Evolutionary conservation across 257 asterid species (phyloP).

Genomic region (Solanum etuberosum): DNA sequence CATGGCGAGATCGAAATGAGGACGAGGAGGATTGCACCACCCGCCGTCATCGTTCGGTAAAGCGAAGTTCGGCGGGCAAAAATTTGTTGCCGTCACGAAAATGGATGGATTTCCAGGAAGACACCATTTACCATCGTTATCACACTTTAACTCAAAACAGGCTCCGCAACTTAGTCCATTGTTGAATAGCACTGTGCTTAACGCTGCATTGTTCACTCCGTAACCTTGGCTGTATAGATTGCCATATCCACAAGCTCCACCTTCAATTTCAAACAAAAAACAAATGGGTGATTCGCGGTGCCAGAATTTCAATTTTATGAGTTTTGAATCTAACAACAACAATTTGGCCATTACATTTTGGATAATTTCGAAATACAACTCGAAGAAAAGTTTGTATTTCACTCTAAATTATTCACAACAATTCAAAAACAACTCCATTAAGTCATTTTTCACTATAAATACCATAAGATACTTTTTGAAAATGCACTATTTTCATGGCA

Average conservation of each 20-base stretch:
- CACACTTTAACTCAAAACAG: constrained; percentile 66
- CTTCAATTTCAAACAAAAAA: constrained; percentile 7
- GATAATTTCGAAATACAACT: neutral
- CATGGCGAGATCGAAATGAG: constrained; percentile 78
- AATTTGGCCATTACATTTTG: neutral
- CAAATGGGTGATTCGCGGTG: neutral
- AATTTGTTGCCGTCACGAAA: constrained; percentile 61
- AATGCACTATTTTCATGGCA: neutral
- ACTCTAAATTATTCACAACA: neutral
- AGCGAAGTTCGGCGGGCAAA: constrained; percentile 72
- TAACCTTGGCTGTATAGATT: constrained; percentile 80
- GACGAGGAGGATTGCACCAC: constrained; percentile 83
- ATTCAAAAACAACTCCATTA: neutral
- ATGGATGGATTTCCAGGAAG: constrained; percentile 60
- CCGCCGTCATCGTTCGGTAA: constrained; percentile 68
- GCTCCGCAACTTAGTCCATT: constrained; percentile 72
- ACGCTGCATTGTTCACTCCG: constrained; percentile 69
- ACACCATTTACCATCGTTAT: constrained; percentile 41
- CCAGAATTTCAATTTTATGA: neutral
- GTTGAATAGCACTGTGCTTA: constrained; percentile 73
- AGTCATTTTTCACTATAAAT: neutral
- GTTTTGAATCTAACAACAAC: neutral
- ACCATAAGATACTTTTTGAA: neutral
- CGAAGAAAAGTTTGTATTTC: neutral
- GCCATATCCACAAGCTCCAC: constrained; percentile 78